Conservation (phyloP, 1,284 basidiomycete genomes). For the Ceratobasidium sp. region DNA sequence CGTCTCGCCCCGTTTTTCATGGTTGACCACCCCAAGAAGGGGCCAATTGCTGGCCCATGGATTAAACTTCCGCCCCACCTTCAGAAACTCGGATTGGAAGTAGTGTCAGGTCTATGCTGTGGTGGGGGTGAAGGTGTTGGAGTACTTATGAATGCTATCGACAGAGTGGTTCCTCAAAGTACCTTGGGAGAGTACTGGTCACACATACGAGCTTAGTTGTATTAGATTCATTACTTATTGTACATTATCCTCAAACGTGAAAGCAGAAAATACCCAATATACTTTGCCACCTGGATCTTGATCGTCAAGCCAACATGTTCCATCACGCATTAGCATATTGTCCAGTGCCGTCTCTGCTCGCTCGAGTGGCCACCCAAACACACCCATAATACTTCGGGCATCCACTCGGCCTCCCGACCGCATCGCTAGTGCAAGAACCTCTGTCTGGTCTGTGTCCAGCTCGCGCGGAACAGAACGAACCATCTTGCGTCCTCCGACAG, state of each 20-base stretch:
- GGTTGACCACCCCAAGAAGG: constrained; percentile 71
- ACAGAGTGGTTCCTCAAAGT: constrained; percentile 52
- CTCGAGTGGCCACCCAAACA: constrained; percentile 78
- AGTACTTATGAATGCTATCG: constrained; percentile 49
- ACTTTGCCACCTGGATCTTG: constrained; percentile 70
- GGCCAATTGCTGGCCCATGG: constrained; percentile 76
- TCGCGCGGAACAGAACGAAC: constrained; percentile 76
- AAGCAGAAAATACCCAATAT: constrained; percentile 81
- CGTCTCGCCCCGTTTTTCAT: constrained; percentile 79
- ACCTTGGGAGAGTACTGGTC: constrained; percentile 56
- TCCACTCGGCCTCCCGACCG: constrained; percentile 69
- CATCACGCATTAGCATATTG: constrained; percentile 89
- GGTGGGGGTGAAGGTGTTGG: constrained; percentile 41
- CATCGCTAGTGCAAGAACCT: constrained; percentile 76
- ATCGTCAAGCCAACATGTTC: constrained; percentile 93
- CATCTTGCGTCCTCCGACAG: constrained; percentile 69
- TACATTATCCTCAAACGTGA: constrained; percentile 34
- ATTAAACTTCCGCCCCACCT: constrained; percentile 59
- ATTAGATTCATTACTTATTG: constrained; percentile 23
- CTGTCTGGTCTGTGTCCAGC: constrained; percentile 81
- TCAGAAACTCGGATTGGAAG: constrained; percentile 58
- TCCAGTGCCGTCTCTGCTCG: constrained; percentile 80
- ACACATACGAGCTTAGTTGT: not conserved
- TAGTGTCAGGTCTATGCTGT: constrained; percentile 50
- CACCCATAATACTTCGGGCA: constrained; percentile 51